A percentile compares a stretch with the other conserved stretches of the same genome.
phyloP scores from a whole-genome alignment of 306 rosid species.

The Gynostemma pentaphyllum region DNA sequence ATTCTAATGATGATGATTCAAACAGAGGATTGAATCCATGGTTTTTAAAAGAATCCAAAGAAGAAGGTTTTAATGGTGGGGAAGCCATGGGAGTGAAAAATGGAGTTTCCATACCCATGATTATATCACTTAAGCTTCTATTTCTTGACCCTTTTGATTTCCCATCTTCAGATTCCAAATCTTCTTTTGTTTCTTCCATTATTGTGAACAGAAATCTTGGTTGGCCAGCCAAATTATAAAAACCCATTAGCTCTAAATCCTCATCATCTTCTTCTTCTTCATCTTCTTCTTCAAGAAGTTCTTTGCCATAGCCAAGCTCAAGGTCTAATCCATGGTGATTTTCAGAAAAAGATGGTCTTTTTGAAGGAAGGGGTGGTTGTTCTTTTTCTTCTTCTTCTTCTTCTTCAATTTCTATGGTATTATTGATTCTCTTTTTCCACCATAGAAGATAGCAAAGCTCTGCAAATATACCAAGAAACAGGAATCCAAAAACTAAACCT shows the following conservation, averaged over 20 bases:
- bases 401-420: background rate
- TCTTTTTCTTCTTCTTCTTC: background rate
- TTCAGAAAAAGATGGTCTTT: background rate
- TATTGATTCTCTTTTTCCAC: conserved; percentile 1
- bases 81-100: conserved; percentile 42
- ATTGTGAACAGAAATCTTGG: conserved; percentile 85
- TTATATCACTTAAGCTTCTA: conserved; percentile 54
- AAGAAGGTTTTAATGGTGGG: conserved; percentile 30
- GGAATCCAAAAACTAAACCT: background rate
- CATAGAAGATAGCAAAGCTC: conserved; percentile 6
- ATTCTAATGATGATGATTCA: conserved; percentile 43
- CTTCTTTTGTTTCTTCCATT: conserved; percentile 71
- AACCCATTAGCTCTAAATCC: conserved; percentile 63
- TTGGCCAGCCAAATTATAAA: conserved; percentile 70
- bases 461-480: background rate
- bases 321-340: conserved; percentile 21
- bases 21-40: conserved; percentile 73
- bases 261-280: conserved; percentile 13
- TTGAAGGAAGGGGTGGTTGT: background rate
- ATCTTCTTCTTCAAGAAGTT: conserved; percentile 36
- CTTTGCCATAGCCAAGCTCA: conserved; percentile 34
- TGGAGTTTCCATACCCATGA: conserved; percentile 34
- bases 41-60: conserved; percentile 40
- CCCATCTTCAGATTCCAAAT: conserved; percentile 75
- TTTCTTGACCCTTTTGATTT: conserved; percentile 64